phyloP scores from a whole-genome alignment of 768 basidiomycete species.

The Melanogaster broomeanus region DNA sequence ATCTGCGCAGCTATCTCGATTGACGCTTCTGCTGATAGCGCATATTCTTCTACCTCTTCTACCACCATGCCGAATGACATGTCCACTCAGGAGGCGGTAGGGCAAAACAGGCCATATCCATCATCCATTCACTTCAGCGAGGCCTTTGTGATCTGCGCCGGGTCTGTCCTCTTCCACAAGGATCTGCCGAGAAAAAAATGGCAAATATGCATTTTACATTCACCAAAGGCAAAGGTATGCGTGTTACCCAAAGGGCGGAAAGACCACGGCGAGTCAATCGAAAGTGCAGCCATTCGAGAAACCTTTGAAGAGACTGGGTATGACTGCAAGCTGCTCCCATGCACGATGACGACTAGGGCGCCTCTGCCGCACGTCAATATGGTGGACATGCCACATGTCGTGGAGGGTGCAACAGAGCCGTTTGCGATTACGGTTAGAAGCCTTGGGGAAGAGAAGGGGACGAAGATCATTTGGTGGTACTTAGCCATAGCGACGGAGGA shows the following conservation, averaged over 20 bases:
- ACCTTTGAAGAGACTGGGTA: slow-evolving; percentile 70
- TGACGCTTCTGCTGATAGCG: too few species aligned
- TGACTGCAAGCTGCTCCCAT: slow-evolving; percentile 49
- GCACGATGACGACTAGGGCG: slow-evolving; percentile 56
- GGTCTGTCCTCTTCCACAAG: slow-evolving; percentile 18
- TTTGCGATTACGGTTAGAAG: slow-evolving; percentile 36
- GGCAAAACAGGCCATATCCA: background rate
- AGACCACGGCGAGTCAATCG: slow-evolving; percentile 53
- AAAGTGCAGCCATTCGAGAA: slow-evolving; percentile 56
- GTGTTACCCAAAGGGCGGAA: slow-evolving; percentile 66
- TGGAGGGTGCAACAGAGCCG: slow-evolving; percentile 31
- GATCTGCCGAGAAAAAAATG: background rate
- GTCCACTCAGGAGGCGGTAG: too few species aligned
- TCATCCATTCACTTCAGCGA: slow-evolving; percentile 15
- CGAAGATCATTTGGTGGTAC: slow-evolving; percentile 58
- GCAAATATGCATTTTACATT: slow-evolving; percentile 20
- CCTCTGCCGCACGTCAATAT: slow-evolving; percentile 46
- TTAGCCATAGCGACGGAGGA: slow-evolving; percentile 38
- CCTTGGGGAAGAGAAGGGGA: slow-evolving; percentile 22
- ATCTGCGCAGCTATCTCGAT: too few species aligned
- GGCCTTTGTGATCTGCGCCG: slow-evolving; percentile 20
- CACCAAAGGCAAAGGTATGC: slow-evolving; percentile 16
- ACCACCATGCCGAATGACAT: background rate
- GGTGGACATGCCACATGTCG: slow-evolving; percentile 21
- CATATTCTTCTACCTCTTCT: too few species aligned